phyloP scores from a whole-genome alignment of 1,139 yeast genomes.

The Geotrichum aggregatum region DNA sequence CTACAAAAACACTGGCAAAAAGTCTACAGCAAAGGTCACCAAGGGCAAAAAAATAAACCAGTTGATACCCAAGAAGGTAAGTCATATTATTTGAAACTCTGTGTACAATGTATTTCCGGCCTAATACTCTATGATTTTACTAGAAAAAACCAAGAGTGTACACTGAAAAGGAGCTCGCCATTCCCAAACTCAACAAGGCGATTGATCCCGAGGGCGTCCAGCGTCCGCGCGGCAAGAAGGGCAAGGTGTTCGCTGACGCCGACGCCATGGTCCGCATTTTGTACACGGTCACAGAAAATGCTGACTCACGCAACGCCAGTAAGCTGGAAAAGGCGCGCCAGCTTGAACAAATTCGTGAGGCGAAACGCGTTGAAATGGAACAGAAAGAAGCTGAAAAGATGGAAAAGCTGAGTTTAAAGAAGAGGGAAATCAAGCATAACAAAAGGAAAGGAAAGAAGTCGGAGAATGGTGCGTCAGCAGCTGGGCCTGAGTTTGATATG shows the following conservation, averaged over 20 bases:
- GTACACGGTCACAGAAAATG: conserved; percentile 73
- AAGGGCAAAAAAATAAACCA: conserved; percentile 22
- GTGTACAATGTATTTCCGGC: too few relatives aligned
- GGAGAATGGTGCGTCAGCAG: conserved; percentile 7
- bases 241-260: conserved; percentile 75
- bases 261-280: conserved; percentile 68
- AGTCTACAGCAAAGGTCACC: conserved; percentile 18
- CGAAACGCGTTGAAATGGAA: conserved; percentile 82
- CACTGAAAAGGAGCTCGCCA: conserved; percentile 69
- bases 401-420: conserved; percentile 69
- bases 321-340: conserved; percentile 85
- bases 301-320: conserved; percentile 80
- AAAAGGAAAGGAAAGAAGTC: conserved; percentile 23
- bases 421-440: conserved; percentile 67
- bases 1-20: conserved; percentile 29
- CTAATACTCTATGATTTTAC: conserved; percentile 6
- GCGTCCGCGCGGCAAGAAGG: conserved; percentile 77
- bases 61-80: conserved; percentile 19
- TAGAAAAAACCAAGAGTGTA: conserved; percentile 54
- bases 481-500: conserved; percentile 10
- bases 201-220: conserved; percentile 78
- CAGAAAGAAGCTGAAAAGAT: conserved; percentile 69
- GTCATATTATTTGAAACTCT: too few relatives aligned
- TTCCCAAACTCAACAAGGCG: conserved; percentile 78
- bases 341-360: conserved; percentile 82